A percentile compares a stretch with the other conserved stretches of the same genome.
phyloP scores from a whole-genome alignment of 768 basidiomycete genomes.

The Grammothele lineata region DNA sequence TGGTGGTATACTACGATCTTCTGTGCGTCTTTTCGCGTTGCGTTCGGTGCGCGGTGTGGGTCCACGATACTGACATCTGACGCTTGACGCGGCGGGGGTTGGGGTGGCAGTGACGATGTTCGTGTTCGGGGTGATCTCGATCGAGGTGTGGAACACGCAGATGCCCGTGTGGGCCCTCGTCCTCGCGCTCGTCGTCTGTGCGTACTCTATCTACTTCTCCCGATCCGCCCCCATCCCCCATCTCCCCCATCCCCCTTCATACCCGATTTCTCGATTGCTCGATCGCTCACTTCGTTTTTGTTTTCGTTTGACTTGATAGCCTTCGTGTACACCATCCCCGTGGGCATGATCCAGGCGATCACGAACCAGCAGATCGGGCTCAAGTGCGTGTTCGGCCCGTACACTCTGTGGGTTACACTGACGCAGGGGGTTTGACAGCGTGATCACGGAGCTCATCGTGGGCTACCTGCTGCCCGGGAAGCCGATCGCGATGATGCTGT shows the following conservation, averaged over 20 bases:
- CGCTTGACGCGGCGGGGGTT: too few species aligned
- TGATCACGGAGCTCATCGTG: slow-evolving; percentile 78
- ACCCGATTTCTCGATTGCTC: too few species aligned
- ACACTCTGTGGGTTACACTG: too few species aligned
- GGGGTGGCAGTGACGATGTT: slow-evolving; percentile 58
- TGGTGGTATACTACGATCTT: slow-evolving; percentile 83
- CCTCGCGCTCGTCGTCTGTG: slow-evolving; percentile 60
- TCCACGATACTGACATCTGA: too few species aligned
- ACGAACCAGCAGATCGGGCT: slow-evolving; percentile 77
- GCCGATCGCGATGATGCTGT: slow-evolving; percentile 81
- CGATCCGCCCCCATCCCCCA: too few species aligned
- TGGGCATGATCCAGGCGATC: slow-evolving; percentile 63
- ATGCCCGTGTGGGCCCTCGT: slow-evolving; percentile 76
- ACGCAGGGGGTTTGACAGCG: too few species aligned
- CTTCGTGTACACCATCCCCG: slow-evolving; percentile 44
- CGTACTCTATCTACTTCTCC: slow-evolving; percentile 6
- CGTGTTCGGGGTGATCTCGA: slow-evolving; percentile 59
- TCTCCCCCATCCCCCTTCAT: not conserved
- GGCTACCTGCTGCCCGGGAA: slow-evolving; percentile 77
- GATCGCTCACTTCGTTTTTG: not conserved
- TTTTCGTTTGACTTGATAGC: slow-evolving; percentile 18
- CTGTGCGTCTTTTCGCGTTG: slow-evolving; percentile 12
- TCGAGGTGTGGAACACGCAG: slow-evolving; percentile 68
- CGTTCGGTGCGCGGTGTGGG: too few species aligned
- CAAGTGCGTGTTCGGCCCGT: slow-evolving; percentile 28